Base-by-base conservation (phyloP, 768 basidiomycete species). In the Rhodocollybia butyracea region DNA sequence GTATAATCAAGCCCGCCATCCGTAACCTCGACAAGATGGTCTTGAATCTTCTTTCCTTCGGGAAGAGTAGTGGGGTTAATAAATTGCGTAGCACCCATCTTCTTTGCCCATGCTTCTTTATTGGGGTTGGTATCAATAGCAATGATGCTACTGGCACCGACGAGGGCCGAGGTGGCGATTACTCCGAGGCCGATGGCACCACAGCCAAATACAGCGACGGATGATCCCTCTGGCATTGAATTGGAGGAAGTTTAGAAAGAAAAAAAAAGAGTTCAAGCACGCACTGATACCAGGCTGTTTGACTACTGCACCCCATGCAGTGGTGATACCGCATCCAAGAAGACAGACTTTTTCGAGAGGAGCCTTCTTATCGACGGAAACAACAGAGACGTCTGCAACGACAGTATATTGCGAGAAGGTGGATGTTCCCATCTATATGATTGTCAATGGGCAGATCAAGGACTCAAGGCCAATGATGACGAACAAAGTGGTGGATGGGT, bases 341-440 rank as follows among this genome's bases (percentile, higher is more conserved):
- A 99, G 80, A 73, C 97, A 98, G n/a, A 95, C 93, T 66, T 94
- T 97, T 27, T 98, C 89, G 13, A 99, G 81, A 8, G 94, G 93
- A 1, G 97, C 97, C 57, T 81, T 75, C 57, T 83, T 79, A 73
- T 87, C 86, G 57, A 99, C 86, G 15, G 92, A 85, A 51, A 98
- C 97, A 24, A 99, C 91, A 19, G 95, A 98, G 42, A 94, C 94
- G 61, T 99, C 94, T 43, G 94, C 91, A 2, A 99, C 94, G 57
- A 99, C 97, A 7, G 97, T 97, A 77, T 98, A 99, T 69, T 98
- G 95, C n/a, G 96, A 97, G 77, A 99, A 99, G 2, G 97, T 96
- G 30, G 96, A 98, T 26, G 89, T 93, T 40, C 97, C 97, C 97
- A 98, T 99, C 94, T 97, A 32, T 21, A 13, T 17, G 3, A 15